Evolutionary conservation across 2,329 filamentous ascomycete species (phyloP).

Genomic region (Fusarium tuaranense): DNA sequence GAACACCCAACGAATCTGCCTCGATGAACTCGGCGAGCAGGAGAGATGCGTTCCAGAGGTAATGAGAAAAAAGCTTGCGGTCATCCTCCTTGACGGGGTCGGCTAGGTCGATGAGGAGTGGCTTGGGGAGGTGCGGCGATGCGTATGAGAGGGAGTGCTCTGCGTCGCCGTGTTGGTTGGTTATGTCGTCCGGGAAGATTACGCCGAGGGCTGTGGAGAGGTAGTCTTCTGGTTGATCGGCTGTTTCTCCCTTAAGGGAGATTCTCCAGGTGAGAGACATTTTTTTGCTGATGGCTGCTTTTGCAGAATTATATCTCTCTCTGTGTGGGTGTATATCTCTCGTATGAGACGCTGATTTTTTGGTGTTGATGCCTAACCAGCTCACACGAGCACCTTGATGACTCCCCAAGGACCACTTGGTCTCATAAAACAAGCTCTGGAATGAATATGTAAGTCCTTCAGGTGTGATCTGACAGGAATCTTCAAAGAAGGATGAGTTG

Average conservation of each 20-base stretch:
- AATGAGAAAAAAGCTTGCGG: slow-evolving; percentile 75
- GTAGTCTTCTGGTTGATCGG: slow-evolving; percentile 65
- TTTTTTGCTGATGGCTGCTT: background rate
- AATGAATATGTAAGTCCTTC: background rate
- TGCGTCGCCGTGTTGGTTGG: slow-evolving; percentile 74
- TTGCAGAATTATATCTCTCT: too few species aligned
- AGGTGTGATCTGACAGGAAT: background rate
- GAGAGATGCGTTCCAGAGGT: slow-evolving; percentile 76
- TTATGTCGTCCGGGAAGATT: slow-evolving; percentile 76
- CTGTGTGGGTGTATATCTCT: background rate
- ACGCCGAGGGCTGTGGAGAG: slow-evolving; percentile 69
- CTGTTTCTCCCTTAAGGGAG: slow-evolving; percentile 40
- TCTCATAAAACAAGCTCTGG: background rate
- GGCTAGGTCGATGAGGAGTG: slow-evolving; percentile 58
- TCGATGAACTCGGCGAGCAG: slow-evolving; percentile 68
- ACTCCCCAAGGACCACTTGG: slow-evolving; percentile 10
- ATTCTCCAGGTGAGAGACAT: slow-evolving; percentile 60
- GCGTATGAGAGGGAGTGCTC: slow-evolving; percentile 69
- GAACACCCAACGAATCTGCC: slow-evolving; percentile 54
- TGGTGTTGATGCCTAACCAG: slow-evolving; percentile 15
- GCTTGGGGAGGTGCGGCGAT: slow-evolving; percentile 61
- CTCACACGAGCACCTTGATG: background rate
- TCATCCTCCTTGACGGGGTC: slow-evolving; percentile 65
- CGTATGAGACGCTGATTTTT: background rate
- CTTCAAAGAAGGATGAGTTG: background rate